Conservation (phyloP, 1,139 yeast species). For the Casaregolazyma suthepensis region DNA sequence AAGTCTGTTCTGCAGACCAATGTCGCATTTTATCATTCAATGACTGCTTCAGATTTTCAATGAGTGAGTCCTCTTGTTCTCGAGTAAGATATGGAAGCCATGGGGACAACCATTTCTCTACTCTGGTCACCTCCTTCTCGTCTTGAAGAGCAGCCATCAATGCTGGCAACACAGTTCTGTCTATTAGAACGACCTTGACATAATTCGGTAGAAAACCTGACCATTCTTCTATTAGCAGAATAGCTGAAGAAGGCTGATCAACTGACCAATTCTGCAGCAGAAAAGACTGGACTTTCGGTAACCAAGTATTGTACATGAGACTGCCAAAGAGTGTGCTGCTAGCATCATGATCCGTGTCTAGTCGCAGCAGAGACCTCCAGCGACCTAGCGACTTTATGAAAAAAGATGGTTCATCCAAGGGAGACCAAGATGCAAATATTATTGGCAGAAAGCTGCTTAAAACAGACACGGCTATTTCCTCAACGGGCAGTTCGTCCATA, state of each 20-base stretch:
- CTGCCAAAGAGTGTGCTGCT: constrained; percentile 30
- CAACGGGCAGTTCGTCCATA: constrained; percentile 18
- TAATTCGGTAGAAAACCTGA: constrained; percentile 34
- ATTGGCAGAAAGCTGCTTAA: constrained; percentile 27
- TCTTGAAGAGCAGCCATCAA: constrained; percentile 30
- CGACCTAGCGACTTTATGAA: constrained; percentile 26
- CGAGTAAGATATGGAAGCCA: constrained; percentile 38
- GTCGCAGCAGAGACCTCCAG: constrained; percentile 22
- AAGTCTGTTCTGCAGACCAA: constrained; percentile 33
- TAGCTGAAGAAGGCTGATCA: constrained; percentile 23
- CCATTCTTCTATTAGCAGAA: constrained; percentile 39
- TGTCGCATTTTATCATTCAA: constrained; percentile 29
- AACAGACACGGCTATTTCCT: constrained; percentile 30
- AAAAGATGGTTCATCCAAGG: constrained; percentile 29
- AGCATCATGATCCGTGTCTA: constrained; percentile 4
- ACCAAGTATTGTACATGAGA: constrained; percentile 35
- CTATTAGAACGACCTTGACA: constrained; percentile 30
- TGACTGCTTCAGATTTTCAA: constrained; percentile 28
- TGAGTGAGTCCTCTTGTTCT: constrained; percentile 23
- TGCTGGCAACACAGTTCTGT: constrained; percentile 34
- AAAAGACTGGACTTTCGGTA: constrained; percentile 29
- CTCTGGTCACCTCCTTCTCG: constrained; percentile 33
- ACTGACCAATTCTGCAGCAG: constrained; percentile 34
- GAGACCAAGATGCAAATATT: constrained; percentile 35
- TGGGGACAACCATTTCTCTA: constrained; percentile 41